Conservation (phyloP, 164 flowering plant genomes). For the Tetracentron sinense region DNA sequence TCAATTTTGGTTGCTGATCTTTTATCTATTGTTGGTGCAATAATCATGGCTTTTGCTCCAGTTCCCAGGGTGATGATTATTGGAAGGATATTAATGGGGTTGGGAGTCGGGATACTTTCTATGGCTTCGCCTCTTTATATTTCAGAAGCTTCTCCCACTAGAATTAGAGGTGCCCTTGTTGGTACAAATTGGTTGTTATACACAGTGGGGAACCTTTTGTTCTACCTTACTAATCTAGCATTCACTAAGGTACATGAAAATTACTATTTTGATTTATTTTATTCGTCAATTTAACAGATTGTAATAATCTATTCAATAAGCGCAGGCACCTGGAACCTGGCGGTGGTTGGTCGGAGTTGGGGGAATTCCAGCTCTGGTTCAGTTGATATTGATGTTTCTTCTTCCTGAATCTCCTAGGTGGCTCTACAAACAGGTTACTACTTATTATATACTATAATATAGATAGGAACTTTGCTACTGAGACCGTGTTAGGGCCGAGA, state of each 20-base stretch:
- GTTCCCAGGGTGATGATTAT: background rate
- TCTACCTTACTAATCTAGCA: background rate
- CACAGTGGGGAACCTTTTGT: background rate
- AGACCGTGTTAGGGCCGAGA: no score
- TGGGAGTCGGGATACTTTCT: slow-evolving; percentile 7
- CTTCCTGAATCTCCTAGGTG: slow-evolving; percentile 1
- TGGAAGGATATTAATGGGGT: background rate
- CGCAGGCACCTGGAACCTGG: background rate
- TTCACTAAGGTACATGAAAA: slow-evolving; percentile 5
- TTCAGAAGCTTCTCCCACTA: slow-evolving; percentile 14
- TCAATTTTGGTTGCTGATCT: background rate
- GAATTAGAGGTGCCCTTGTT: slow-evolving; percentile 13
- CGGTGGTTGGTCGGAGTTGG: slow-evolving; percentile 1
- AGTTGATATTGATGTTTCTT: background rate
- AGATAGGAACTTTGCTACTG: no score
- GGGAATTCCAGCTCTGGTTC: background rate
- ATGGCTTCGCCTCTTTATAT: slow-evolving; percentile 13
- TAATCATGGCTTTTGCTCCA: background rate
- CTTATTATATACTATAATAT: no score
- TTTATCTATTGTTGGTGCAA: background rate
- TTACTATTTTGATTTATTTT: background rate
- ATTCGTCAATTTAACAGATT: background rate
- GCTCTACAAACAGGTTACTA: background rate
- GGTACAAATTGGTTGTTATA: slow-evolving; percentile 8
- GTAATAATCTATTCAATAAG: background rate